These are phyloP conservation scores for Dendrothele bispora DNA, from an alignment of 768 basidiomycete genomes.

Conservation along the genomic window DNA sequence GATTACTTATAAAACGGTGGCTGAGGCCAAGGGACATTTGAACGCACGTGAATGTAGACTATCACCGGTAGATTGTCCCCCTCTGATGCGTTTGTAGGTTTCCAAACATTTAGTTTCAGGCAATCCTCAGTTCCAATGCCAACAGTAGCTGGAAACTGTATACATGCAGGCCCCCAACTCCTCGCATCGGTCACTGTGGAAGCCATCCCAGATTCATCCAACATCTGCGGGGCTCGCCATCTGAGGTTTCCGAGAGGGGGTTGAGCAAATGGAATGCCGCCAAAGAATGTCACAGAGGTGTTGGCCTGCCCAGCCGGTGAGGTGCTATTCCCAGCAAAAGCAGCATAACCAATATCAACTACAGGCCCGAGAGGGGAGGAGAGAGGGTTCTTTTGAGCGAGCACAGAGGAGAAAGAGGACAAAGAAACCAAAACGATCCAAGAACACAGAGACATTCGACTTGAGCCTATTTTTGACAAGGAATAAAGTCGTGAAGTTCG, in stretches of 20 bases:
- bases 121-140: slow-evolving; percentile 48
- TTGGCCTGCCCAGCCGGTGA: slow-evolving; percentile 33
- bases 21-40: not conserved
- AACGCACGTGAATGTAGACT: slow-evolving; percentile 41
- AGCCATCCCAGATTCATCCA: slow-evolving; percentile 30
- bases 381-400: too few species aligned
- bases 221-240: slow-evolving; percentile 34
- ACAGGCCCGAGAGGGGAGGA: slow-evolving; percentile 34
- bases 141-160: slow-evolving; percentile 45
- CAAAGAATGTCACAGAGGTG: slow-evolving; percentile 42
- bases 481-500: too few species aligned
- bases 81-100: slow-evolving; percentile 34
- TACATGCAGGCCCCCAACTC: slow-evolving; percentile 44
- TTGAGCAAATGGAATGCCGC: slow-evolving; percentile 41
- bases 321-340: slow-evolving; percentile 39
- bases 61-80: slow-evolving; percentile 38
- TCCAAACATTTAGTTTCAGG: slow-evolving; percentile 42
- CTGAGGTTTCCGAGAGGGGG: slow-evolving; percentile 40
- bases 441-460: too few species aligned
- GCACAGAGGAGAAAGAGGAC: too few species aligned
- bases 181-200: slow-evolving; percentile 37
- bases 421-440: too few species aligned
- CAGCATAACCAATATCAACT: slow-evolving; percentile 39
- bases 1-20: too few species aligned
- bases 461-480: too few species aligned